These are phyloP conservation scores for Peniophora sp. DNA, from an alignment of 1,284 basidiomycete species.

Conservation along the genomic window DNA sequence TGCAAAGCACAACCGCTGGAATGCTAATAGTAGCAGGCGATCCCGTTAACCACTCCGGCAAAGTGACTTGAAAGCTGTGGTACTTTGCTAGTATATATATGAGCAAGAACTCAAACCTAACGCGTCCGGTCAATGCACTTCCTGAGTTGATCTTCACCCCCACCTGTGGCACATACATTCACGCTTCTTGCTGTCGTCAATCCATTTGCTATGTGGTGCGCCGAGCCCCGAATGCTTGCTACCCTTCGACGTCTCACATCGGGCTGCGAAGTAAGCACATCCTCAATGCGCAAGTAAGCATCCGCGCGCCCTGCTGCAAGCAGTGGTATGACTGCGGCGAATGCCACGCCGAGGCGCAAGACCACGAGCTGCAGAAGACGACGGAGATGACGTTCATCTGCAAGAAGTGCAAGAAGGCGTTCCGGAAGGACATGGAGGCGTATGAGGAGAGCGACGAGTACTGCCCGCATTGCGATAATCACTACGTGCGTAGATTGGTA, in stretches of 20 bases:
- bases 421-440: slow-evolving; percentile 85
- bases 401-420: slow-evolving; percentile 98
- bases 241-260: no score
- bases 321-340: slow-evolving; percentile 94
- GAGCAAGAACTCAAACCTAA: no score
- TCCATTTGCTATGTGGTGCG: no score
- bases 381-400: slow-evolving; percentile 92
- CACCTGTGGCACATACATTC: no score
- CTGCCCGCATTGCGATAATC: slow-evolving; percentile 97
- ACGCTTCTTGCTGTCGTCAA: no score
- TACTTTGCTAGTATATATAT: no score
- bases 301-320: slow-evolving; percentile 92
- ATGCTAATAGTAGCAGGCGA: slow-evolving; percentile 61
- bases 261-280: slow-evolving; percentile 71
- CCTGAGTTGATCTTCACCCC: no score
- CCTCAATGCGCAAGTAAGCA: slow-evolving; percentile 88
- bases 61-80: slow-evolving; percentile 46
- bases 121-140: no score
- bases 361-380: slow-evolving; percentile 71
- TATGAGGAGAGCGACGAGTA: slow-evolving; percentile 98
- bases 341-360: slow-evolving; percentile 83
- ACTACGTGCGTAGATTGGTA: slow-evolving; percentile 65
- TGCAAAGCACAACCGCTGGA: slow-evolving; percentile 73
- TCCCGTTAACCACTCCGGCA: slow-evolving; percentile 90
- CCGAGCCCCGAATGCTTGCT: no score